Conservation (phyloP, 1,284 basidiomycete genomes). For the Coniferiporia sulphurascens region DNA sequence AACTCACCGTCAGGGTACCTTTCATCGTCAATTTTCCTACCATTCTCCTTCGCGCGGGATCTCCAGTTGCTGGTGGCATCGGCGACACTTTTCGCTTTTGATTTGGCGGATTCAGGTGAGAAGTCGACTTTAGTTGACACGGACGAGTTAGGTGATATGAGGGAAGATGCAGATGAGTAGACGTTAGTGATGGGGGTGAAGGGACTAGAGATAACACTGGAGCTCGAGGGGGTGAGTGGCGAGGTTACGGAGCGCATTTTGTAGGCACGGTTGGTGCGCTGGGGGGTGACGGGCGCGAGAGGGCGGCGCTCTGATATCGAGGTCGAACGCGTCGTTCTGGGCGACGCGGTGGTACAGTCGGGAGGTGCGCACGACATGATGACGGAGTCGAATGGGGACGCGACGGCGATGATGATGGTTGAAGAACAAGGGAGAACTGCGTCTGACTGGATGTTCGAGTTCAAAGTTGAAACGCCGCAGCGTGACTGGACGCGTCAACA, state of each 20-base stretch:
- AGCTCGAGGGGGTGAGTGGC: slow-evolving; percentile 16
- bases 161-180: slow-evolving; percentile 16
- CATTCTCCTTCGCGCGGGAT: slow-evolving; percentile 62
- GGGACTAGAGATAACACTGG: slow-evolving; percentile 16
- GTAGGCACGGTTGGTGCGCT: slow-evolving; percentile 13
- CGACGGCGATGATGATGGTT: background rate
- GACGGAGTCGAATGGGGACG: background rate
- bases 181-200: slow-evolving; percentile 19
- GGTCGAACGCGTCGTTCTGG: slow-evolving; percentile 8
- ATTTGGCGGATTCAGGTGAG: slow-evolving; percentile 14
- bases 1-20: slow-evolving; percentile 48
- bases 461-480: background rate
- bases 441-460: background rate
- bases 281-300: slow-evolving; percentile 18
- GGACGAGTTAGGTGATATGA: slow-evolving; percentile 16
- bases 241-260: slow-evolving; percentile 15
- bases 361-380: slow-evolving; percentile 8
- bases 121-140: slow-evolving; percentile 17
- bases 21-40: slow-evolving; percentile 53
- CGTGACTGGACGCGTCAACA: background rate
- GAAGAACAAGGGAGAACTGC: background rate
- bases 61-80: slow-evolving; percentile 69
- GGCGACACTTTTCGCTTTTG: slow-evolving; percentile 38
- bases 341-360: slow-evolving; percentile 13
- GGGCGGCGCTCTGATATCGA: slow-evolving; percentile 17